Evolutionary conservation across 139 green algal species (phyloP).

Genomic region (Monoraphidium neglectum): DNA sequence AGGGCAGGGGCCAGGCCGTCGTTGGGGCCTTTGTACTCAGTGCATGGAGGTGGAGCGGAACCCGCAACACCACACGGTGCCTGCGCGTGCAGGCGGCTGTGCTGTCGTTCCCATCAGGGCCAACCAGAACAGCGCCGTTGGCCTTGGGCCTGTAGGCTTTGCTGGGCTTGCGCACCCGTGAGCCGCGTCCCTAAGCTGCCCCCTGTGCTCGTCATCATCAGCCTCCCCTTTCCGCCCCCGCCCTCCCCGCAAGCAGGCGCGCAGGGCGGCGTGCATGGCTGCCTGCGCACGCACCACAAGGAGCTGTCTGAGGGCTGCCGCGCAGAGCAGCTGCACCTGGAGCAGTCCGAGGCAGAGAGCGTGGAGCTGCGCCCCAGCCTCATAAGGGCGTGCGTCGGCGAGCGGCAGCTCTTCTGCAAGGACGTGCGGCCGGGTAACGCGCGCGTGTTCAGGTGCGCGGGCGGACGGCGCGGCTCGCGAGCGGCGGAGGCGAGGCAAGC

Average conservation of each 20-base stretch:
- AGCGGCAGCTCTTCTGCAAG: conserved; percentile 72
- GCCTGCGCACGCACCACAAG: conserved; percentile 69
- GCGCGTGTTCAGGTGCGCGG: conserved; percentile 63
- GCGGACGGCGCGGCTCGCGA: no score
- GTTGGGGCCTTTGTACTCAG: no score
- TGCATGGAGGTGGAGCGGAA: no score
- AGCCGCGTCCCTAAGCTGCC: not conserved
- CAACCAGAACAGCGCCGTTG: no score
- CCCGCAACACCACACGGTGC: no score
- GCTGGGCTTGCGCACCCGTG: not conserved
- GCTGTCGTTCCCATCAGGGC: no score
- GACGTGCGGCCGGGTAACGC: conserved; percentile 50
- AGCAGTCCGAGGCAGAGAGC: conserved; percentile 55
- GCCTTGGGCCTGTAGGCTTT: no score
- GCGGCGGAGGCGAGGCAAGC: no score
- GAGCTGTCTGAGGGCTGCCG: conserved; percentile 67
- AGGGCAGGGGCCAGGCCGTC: no score
- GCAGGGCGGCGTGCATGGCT: conserved; percentile 73
- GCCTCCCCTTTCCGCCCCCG: not conserved
- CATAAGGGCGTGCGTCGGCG: conserved; percentile 52
- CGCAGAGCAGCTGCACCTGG: conserved; percentile 77
- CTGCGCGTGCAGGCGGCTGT: no score
- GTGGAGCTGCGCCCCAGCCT: conserved; percentile 66
- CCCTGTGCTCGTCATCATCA: not conserved
- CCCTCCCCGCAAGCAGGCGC: conserved; percentile 31